Base-by-base conservation (phyloP, 306 rosid species). In the Fragaria nilgerrensis region DNA sequence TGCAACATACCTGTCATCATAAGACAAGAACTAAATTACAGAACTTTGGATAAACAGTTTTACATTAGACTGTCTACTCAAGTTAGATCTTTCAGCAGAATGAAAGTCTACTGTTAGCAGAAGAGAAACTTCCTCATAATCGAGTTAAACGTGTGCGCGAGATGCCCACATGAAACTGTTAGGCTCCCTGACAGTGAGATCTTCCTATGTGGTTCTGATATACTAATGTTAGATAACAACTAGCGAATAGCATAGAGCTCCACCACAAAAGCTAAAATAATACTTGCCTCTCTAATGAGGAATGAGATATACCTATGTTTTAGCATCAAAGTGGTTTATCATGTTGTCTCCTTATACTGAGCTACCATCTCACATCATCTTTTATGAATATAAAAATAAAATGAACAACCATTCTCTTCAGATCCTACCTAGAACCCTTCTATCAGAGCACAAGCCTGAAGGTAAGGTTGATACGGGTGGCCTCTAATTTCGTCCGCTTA, bases 391-490 rank as follows among this genome's bases (percentile, higher is more conserved):
- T 32, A 32, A 32, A 32, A 4, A 32, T 32, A 32, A 32, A 32
- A 32, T 32, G 36, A 32, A 29, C 39, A 34, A 49, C 25, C 50
- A 75, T 14, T 45, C 41, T 72, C 50, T 64, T 48, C 25, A 32
- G 25, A 45, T 74, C 61, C 68, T 72, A 80, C 55, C 68, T 49
- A 74, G 2, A 59, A 65, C 34, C 29, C 12, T 64, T 4, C 8
- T 8, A 68, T 89, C 85, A 84, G 39, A 88, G 77, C 70, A 89
- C 88, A 70, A n/a, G 85, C 85, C 98, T 88, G 78, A 95, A 95
- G 20, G 98, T 95, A 52, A 95, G 99, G 86, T 89, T 95, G 81
- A 95, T 89, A 62, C 99, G 97, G 11, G 86, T 82, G n/a, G 90
- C 78, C 14, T 88, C 97, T 4, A 86, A 89, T 82, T 85, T 95